Evolutionary conservation across 1,284 basidiomycete species (phyloP).

Genomic region (Ganoderma resinaceum): DNA sequence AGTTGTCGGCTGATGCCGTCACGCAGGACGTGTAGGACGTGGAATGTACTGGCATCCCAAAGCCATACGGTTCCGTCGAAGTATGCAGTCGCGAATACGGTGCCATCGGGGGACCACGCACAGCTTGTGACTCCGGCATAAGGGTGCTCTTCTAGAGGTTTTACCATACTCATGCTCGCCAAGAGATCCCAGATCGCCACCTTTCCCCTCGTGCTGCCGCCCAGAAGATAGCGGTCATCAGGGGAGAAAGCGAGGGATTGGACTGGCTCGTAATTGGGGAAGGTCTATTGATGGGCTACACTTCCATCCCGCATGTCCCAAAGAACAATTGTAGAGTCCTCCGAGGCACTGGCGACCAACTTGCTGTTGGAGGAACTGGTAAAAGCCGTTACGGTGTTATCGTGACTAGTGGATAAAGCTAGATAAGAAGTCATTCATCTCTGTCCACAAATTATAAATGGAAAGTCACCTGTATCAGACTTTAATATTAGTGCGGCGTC

Average conservation of each 20-base stretch:
- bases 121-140: background rate
- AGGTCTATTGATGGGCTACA: background rate
- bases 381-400: background rate
- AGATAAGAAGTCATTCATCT: background rate
- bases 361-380: background rate
- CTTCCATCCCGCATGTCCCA: background rate
- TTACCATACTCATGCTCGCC: background rate
- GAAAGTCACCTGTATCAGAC: background rate
- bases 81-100: background rate
- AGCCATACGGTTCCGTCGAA: background rate
- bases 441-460: background rate
- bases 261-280: background rate
- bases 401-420: background rate
- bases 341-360: background rate
- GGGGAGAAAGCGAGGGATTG: background rate
- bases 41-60: background rate
- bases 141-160: background rate
- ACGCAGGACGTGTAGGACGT: background rate
- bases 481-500: background rate
- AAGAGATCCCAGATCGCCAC: background rate
- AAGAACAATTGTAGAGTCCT: background rate
- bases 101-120: conserved; percentile 4
- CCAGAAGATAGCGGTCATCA: background rate
- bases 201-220: background rate
- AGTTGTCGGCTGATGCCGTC: background rate